Conservation (phyloP, 352 stramenopile genomes). For the Phytopythium chamaehyphon region DNA sequence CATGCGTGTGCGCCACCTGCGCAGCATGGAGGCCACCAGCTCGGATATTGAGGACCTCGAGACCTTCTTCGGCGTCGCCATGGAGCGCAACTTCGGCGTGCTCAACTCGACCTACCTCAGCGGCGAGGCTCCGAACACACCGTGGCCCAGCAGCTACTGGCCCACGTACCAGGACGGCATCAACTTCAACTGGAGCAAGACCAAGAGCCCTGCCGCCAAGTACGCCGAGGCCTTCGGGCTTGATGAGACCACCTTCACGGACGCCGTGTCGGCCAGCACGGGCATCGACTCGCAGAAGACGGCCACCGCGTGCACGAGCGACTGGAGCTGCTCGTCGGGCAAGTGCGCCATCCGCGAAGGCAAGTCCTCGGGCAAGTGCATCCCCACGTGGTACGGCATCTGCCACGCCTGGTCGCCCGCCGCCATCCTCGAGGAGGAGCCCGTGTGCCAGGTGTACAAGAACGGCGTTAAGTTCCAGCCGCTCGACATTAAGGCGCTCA, state of each 20-base stretch:
- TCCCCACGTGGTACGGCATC: constrained; percentile 41
- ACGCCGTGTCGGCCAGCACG: constrained; percentile 23
- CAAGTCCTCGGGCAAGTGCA: constrained; percentile 26
- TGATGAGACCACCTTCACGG: constrained; percentile 28
- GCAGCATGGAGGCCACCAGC: constrained; percentile 20
- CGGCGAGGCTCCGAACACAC: constrained; percentile 10
- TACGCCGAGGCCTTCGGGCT: constrained; percentile 37
- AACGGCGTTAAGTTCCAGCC: constrained; percentile 41
- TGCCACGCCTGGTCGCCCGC: constrained; percentile 41
- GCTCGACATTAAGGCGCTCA: constrained; percentile 42
- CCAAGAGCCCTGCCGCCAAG: constrained; percentile 27
- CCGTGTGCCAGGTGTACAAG: constrained; percentile 27
- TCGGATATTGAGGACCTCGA: constrained; percentile 27
- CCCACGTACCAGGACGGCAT: constrained; percentile 59
- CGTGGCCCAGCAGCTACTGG: constrained; percentile 61
- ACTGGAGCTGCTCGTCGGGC: constrained; percentile 13
- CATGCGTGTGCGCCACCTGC: constrained; percentile 7
- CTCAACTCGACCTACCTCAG: constrained; percentile 25
- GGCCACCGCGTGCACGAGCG: constrained; percentile 16
- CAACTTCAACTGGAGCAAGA: constrained; percentile 40
- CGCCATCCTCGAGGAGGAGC: constrained; percentile 33
- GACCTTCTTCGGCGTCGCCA: constrained; percentile 20
- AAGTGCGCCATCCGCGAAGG: constrained; percentile 24
- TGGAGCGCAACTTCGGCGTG: constrained; percentile 21
- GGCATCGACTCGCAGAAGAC: constrained; percentile 24